phyloP scores from a whole-genome alignment of 2,329 filamentous ascomycete species.

The Phaeomoniella chlamydospora region DNA sequence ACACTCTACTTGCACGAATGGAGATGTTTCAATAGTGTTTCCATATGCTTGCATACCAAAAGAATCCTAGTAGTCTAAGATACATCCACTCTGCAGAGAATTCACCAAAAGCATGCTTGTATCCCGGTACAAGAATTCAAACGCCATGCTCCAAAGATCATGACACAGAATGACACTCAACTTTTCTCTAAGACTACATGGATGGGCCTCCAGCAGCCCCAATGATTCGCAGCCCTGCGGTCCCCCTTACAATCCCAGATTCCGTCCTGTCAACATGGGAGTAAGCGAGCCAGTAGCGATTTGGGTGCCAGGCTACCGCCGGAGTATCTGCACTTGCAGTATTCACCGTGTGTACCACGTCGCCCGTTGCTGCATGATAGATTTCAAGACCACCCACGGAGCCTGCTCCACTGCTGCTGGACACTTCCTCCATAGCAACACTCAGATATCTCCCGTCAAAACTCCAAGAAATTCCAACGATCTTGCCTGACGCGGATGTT shows the following conservation, averaged over 20 bases:
- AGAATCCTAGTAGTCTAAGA: too few relatives aligned
- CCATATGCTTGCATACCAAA: too few relatives aligned
- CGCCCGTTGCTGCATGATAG: conserved; percentile 34
- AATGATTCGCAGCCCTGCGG: conserved; percentile 31
- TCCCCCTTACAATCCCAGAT: conserved; percentile 14
- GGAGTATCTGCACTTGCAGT: conserved; percentile 25
- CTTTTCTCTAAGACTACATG: too few relatives aligned
- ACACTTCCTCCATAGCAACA: conserved; percentile 31
- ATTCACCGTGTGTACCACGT: conserved; percentile 30
- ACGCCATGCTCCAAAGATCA: too few relatives aligned
- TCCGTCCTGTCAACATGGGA: conserved; percentile 27
- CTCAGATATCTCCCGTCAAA: conserved; percentile 34
- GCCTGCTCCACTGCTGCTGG: conserved; percentile 19
- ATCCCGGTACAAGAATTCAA: too few relatives aligned
- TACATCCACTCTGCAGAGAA: too few relatives aligned
- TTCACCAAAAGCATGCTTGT: too few relatives aligned
- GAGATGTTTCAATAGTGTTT: too few relatives aligned
- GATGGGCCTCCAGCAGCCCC: conserved; percentile 22
- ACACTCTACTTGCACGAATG: too few relatives aligned
- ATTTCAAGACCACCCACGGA: conserved; percentile 23
- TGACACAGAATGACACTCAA: too few relatives aligned
- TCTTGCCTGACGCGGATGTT: conserved; percentile 26
- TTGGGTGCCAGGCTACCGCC: conserved; percentile 35
- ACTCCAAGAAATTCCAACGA: conserved; percentile 33
- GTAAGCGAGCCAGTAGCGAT: conserved; percentile 33